Evolutionary conservation across 805 yeast genomes (phyloP).

Genomic region (Lipomyces yamadae): DNA sequence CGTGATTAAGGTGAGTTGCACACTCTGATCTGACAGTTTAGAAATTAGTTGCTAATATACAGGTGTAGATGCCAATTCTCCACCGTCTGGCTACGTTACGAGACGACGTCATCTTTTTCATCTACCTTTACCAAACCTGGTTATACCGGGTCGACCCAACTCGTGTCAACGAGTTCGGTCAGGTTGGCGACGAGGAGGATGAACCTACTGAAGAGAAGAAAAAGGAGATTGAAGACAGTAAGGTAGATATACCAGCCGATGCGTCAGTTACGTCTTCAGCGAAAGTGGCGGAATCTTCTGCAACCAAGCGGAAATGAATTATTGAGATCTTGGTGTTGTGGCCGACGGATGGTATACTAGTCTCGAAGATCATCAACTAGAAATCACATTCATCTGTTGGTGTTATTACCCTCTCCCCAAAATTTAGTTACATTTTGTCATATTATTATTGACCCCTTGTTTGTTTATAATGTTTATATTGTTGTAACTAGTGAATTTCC

Average conservation of each 20-base stretch:
- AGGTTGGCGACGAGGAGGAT: constrained; percentile 40
- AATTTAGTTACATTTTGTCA: too few relatives aligned
- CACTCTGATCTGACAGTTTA: not conserved
- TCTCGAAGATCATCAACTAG: not conserved
- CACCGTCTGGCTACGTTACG: constrained; percentile 51
- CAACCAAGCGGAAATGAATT: constrained; percentile 6
- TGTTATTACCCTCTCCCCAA: too few relatives aligned
- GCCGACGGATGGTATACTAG: not conserved
- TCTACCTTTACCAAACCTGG: constrained; percentile 51
- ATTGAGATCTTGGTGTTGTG: not conserved
- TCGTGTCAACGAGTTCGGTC: constrained; percentile 50
- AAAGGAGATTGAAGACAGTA: constrained; percentile 15
- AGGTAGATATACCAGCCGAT: constrained; percentile 13
- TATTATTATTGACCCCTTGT: too few relatives aligned
- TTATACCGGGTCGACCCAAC: constrained; percentile 50
- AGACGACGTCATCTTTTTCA: constrained; percentile 51
- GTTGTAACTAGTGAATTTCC: not conserved
- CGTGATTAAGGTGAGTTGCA: constrained; percentile 44
- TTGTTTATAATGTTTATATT: too few relatives aligned
- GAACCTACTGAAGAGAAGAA: constrained; percentile 11
- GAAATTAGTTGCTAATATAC: not conserved
- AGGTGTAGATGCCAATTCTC: constrained; percentile 48
- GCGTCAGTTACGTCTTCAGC: constrained; percentile 15
- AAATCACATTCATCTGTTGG: not conserved
- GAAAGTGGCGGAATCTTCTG: constrained; percentile 12